Evolutionary conservation across 805 yeast genomes (phyloP), one percentile per base, ranked within the genome.

Genomic region (Yamadazyma insecticola): DNA sequence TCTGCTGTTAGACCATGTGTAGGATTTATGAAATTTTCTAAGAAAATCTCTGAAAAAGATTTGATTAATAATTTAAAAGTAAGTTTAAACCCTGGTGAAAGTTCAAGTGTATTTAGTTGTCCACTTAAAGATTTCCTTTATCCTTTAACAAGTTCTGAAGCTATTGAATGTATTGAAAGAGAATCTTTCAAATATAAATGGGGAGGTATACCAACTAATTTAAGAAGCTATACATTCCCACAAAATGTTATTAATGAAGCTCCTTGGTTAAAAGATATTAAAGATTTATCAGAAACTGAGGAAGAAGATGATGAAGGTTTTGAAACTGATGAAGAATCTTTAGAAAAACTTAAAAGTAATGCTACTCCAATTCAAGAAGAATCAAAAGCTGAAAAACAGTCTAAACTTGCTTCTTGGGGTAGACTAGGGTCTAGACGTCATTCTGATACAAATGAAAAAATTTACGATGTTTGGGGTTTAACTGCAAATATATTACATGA

Each of bases 1-100:
- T 67, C 85, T 22, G 86, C 87, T 9, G 97, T 90, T 3, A 67
- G 81, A 28, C 97, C 97, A 1, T 73, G 88, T 41, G 72, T 80
- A 17, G 87, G 83, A 23, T 74, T 79, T 40, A 59, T 83, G 47
- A 71, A 69, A 32, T 56, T 67, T 13, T 28, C 43, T 38, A 44
- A 26, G 41, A 30, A 37, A 13, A 34, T 45, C 4, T 35, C 42
- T 13, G 51, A 50, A 9, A 18, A 38, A 2, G 53, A 44, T 11
- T 35, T 49, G 18, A 43, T 48, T 22, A 42, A 44, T 12, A 51
- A 51, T 6, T 54, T 73, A 12, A 45, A 65, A 20, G 57, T 81
- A 21, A 57, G 60, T 26, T 53, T 83, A 32, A 83, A 83, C 40
- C 89, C 89, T 2, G 94, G 89, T 11, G 94, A 83, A 50, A 76